Base-by-base conservation (phyloP, 116 monocot species). In the Papilionanthe hybrid region DNA sequence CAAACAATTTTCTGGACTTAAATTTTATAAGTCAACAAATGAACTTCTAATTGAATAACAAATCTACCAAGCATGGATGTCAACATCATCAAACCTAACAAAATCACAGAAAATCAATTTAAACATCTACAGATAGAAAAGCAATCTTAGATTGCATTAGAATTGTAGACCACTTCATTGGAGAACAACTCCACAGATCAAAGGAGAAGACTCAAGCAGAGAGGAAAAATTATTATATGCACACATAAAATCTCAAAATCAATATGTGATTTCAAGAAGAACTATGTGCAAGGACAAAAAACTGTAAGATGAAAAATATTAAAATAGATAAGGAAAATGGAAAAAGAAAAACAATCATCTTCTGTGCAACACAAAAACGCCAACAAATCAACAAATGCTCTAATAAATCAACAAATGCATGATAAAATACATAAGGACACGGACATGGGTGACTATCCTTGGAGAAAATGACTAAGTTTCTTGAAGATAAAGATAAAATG, bases 181-280 rank as follows among this genome's bases (percentile, higher is more conserved):
- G 37, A 69, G 69, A 32, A 69, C 37, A 69, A 30, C 69, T 69
- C 69, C 69, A 69, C 13, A 12, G 0, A 32, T 32, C 69, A 69
- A 37, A 69, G 37, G 37, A 69, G 69, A 69, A 69, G 30, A 69
- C 69, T 69, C 37, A 69, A 69, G 69, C 69, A 69, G 4, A 32
- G 15, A 32, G 28, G 5, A 69, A 15, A 32, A 37, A 32, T 69
- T 69, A 69, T 15, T 69, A 69, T 69, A 69, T 32, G 69, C 69
- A 69, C 69, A 30, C 28, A 69, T 69, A 69, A 69, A 69, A 69
- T 69, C 69, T 69, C 32, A 17, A 69, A 37, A 37, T 69, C 69
- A 69, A 69, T 69, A 37, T 17, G 32, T 69, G 37, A 69, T 69
- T 69, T 37, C 37, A 18, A 69, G 69, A 69, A 37, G 69, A 69